phyloP scores from a whole-genome alignment of 1,284 basidiomycete species.

The Sanghuangporus baumii region DNA sequence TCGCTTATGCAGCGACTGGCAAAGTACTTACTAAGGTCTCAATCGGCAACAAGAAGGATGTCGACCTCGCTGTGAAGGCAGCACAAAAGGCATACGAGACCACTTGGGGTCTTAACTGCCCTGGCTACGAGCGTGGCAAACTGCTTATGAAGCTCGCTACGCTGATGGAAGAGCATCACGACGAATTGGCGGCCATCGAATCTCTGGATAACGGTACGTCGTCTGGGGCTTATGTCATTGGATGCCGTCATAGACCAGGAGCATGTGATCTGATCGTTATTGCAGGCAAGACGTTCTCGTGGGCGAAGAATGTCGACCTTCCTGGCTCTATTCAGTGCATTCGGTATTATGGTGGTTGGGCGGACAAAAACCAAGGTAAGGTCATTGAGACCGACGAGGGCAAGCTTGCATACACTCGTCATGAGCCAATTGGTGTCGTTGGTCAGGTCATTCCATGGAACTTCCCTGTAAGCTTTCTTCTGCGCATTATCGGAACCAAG shows the following conservation, averaged over 20 bases:
- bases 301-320: constrained; percentile 72
- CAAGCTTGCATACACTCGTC: constrained; percentile 77
- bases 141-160: constrained; percentile 68
- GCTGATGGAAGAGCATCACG: constrained; percentile 65
- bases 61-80: constrained; percentile 71
- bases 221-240: not conserved
- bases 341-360: constrained; percentile 75
- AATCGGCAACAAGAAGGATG: constrained; percentile 64
- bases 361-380: constrained; percentile 85
- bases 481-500: not conserved
- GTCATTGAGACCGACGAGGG: constrained; percentile 69
- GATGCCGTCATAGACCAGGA: not conserved
- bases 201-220: constrained; percentile 66
- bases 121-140: constrained; percentile 59
- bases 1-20: constrained; percentile 48
- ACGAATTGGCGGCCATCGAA: constrained; percentile 75
- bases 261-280: constrained; percentile 23
- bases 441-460: constrained; percentile 84
- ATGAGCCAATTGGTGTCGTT: constrained; percentile 92
- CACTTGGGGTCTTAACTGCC: constrained; percentile 64
- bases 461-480: constrained; percentile 32
- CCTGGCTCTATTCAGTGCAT: constrained; percentile 60
- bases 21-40: constrained; percentile 64
- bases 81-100: constrained; percentile 76
- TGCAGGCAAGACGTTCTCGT: constrained; percentile 65